These are phyloP conservation scores for Flueggea neowawraea DNA, from an alignment of 441 rosid genomes.

Conservation along the genomic window DNA sequence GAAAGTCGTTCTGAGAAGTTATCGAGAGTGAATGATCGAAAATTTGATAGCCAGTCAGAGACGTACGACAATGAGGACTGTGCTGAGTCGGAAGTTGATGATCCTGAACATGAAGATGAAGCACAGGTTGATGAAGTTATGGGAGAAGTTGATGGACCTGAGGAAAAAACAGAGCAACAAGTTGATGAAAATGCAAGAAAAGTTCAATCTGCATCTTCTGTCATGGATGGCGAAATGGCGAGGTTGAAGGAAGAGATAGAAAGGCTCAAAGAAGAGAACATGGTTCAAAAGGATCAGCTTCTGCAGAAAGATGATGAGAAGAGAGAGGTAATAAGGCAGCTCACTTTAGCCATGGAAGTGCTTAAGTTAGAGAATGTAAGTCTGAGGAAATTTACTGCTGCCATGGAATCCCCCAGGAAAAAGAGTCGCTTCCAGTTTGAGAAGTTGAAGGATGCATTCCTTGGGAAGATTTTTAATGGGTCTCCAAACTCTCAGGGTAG, in stretches of 20 bases:
- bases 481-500: constrained; percentile 18
- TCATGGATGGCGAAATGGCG: constrained; percentile 17
- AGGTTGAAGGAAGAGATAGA: constrained; percentile 48
- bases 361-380: constrained; percentile 57
- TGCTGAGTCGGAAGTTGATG: constrained; percentile 70
- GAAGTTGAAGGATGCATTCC: too few relatives aligned
- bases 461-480: constrained; percentile 37
- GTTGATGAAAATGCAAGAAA: constrained; percentile 3
- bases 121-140: too few relatives aligned
- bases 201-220: too few relatives aligned
- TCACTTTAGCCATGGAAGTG: constrained; percentile 42
- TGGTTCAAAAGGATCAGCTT: constrained; percentile 40
- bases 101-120: constrained; percentile 39
- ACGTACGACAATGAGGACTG: constrained; percentile 40
- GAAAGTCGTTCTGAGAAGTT: constrained; percentile 26
- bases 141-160: too few relatives aligned
- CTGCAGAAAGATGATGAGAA: constrained; percentile 79
- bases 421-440: constrained; percentile 28
- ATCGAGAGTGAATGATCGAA: constrained; percentile 20
- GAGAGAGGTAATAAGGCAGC: constrained; percentile 76
- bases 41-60: constrained; percentile 38
- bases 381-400: constrained; percentile 31
- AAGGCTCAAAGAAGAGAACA: constrained; percentile 32
- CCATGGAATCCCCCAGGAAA: constrained; percentile 27
- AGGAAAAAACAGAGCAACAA: constrained; percentile 11